phyloP scores from a whole-genome alignment of 2,329 filamentous ascomycete species.

The Aspergillus phoenicis region DNA sequence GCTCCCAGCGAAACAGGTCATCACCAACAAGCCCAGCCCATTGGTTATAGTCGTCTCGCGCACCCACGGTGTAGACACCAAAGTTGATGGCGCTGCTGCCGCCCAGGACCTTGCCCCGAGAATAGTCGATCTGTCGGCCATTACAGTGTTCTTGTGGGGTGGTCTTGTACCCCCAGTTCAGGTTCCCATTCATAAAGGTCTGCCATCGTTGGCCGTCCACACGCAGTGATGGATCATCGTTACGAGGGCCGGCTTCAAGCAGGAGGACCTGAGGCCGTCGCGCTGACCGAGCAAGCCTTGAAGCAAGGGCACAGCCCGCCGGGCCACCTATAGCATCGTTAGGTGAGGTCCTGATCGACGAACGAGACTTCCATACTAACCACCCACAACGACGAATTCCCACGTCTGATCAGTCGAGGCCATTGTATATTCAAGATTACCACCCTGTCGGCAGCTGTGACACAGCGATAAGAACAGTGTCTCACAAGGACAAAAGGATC shows the following conservation, averaged over 20 bases:
- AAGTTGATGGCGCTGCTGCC: constrained; percentile 60
- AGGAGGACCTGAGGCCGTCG: constrained; percentile 59
- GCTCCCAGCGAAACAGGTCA: constrained; percentile 58
- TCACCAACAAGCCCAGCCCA: constrained; percentile 62
- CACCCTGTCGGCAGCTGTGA: too few species aligned
- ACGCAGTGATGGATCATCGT: constrained; percentile 52
- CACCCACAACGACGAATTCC: constrained; percentile 11
- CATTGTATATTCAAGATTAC: background rate
- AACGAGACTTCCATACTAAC: background rate
- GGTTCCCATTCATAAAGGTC: constrained; percentile 52
- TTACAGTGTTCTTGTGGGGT: constrained; percentile 49
- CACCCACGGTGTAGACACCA: constrained; percentile 57
- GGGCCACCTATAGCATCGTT: constrained; percentile 55
- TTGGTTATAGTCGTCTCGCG: constrained; percentile 62
- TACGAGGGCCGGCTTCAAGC: constrained; percentile 60
- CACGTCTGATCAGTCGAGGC: background rate
- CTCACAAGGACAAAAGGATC: too few species aligned
- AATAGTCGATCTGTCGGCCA: constrained; percentile 52
- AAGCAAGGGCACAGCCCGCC: constrained; percentile 60
- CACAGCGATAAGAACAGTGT: too few species aligned
- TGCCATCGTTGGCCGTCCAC: constrained; percentile 60
- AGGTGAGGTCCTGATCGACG: background rate
- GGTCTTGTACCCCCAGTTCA: constrained; percentile 60
- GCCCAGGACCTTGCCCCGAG: constrained; percentile 55
- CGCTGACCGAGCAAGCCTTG: constrained; percentile 52